These are phyloP conservation scores for Rhizopus delemar DNA, from an alignment of 371 early-diverging fungal species.

Conservation along the genomic window DNA sequence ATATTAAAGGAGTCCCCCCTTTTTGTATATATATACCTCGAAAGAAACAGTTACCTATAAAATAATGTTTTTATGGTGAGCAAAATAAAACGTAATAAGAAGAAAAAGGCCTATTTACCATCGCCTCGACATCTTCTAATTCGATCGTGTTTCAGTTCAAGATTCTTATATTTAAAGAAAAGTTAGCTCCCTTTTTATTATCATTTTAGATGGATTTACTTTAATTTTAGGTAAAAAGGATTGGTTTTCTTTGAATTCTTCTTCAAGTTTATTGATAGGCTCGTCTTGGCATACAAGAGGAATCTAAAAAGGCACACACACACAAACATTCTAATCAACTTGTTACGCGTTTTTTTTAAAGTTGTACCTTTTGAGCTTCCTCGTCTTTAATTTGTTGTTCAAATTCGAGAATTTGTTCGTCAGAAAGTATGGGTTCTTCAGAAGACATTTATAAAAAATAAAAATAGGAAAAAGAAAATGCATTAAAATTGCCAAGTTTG, in stretches of 20 bases:
- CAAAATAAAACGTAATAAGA: not conserved
- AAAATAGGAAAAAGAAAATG: constrained; percentile 2
- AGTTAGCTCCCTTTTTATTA: not conserved
- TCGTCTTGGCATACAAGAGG: constrained; percentile 61
- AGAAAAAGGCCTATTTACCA: constrained; percentile 41
- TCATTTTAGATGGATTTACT: constrained; percentile 28
- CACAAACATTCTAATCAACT: too few species aligned
- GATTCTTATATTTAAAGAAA: constrained; percentile 41
- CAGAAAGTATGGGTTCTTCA: constrained; percentile 48
- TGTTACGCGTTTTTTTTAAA: too few species aligned
- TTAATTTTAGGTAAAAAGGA: constrained; percentile 59
- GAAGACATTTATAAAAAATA: constrained; percentile 8
- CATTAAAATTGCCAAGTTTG: not conserved
- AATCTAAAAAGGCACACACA: constrained; percentile 19
- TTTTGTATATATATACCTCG: constrained; percentile 47
- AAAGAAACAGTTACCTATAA: constrained; percentile 70
- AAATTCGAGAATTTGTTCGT: constrained; percentile 65
- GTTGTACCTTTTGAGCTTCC: constrained; percentile 50
- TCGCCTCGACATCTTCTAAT: constrained; percentile 72
- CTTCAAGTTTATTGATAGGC: constrained; percentile 46
- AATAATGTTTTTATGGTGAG: constrained; percentile 1
- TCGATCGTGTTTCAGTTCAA: constrained; percentile 48
- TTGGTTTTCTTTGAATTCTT: constrained; percentile 61
- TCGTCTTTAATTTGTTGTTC: constrained; percentile 67
- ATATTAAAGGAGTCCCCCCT: not conserved